These are phyloP conservation scores for Daldinia loculata DNA, from an alignment of 495 filamentous ascomycete genomes.

Conservation along the genomic window DNA sequence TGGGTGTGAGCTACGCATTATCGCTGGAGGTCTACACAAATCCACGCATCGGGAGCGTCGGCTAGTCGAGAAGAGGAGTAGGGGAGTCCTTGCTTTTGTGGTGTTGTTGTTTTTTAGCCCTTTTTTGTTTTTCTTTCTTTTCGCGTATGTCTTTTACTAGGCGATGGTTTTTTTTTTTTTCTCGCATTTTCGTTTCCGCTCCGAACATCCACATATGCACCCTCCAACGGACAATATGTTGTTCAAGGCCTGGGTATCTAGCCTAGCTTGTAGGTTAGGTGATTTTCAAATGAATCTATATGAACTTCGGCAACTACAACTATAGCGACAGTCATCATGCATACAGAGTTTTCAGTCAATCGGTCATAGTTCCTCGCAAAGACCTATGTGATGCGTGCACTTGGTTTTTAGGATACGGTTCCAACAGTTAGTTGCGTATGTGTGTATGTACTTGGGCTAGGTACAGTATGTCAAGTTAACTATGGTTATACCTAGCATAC, in stretches of 20 bases:
- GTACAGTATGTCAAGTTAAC: background rate
- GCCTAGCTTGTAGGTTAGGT: background rate
- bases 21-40: background rate
- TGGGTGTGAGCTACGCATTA: background rate
- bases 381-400: no score
- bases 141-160: background rate
- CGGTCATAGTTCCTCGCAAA: background rate
- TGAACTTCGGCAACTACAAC: background rate
- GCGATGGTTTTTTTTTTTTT: background rate
- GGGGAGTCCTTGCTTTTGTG: background rate
- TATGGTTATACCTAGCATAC: background rate
- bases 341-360: no score
- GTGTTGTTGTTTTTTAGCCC: background rate
- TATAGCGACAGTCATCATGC: no score
- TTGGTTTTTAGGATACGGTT: no score
- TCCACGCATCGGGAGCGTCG: background rate
- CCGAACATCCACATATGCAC: background rate
- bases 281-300: background rate
- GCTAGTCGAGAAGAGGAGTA: background rate
- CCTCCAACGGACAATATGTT: background rate
- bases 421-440: background rate
- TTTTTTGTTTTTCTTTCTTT: background rate
- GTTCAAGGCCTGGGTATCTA: background rate
- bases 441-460: background rate
- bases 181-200: background rate